These are phyloP conservation scores for Saxispiralis lemnorum DNA, from an alignment of 495 filamentous ascomycete genomes.

Conservation along the genomic window DNA sequence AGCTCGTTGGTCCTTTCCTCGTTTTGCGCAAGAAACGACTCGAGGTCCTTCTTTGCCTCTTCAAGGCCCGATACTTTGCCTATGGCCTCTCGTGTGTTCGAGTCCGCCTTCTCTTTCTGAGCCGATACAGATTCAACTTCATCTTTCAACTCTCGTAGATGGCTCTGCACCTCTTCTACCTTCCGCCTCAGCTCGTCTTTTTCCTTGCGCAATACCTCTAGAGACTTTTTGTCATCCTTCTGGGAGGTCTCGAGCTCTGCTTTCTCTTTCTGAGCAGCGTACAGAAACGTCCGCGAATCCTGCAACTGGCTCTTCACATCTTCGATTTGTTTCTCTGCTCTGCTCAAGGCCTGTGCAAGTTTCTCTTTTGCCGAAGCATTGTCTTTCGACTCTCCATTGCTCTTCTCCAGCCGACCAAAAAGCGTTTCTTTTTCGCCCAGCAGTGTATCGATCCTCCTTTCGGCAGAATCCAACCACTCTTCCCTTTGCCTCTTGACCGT, in stretches of 20 bases:
- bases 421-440: slow-evolving; percentile 10
- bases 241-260: neutral
- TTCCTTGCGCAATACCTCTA: neutral
- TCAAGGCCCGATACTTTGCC: neutral
- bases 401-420: neutral
- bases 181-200: neutral
- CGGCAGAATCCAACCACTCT: slow-evolving; percentile 12
- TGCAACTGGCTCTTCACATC: neutral
- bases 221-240: neutral
- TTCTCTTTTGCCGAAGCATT: neutral
- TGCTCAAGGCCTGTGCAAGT: neutral
- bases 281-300: neutral
- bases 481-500: slow-evolving; percentile 7
- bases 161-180: neutral
- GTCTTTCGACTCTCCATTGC: neutral
- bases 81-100: neutral
- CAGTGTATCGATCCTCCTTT: slow-evolving; percentile 9
- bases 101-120: neutral
- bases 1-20: neutral
- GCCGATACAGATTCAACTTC: neutral
- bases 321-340: neutral
- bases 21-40: neutral
- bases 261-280: neutral
- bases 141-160: neutral
- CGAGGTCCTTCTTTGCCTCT: neutral